phyloP scores from a whole-genome alignment of 768 basidiomycete species.

The Trametes maxima region DNA sequence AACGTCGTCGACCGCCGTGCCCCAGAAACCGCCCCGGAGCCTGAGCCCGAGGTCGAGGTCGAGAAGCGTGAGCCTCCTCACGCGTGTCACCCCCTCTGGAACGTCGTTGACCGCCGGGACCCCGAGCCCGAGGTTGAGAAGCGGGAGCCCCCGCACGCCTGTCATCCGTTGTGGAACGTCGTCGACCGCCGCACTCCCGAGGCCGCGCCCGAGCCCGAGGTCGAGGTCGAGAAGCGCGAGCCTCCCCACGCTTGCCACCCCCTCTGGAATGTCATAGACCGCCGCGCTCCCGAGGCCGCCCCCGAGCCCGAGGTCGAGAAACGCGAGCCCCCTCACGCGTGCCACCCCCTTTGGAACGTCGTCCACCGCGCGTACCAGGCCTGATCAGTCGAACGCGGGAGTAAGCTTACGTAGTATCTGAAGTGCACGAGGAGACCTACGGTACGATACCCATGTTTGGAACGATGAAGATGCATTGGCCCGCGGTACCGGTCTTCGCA shows the following conservation, averaged over 20 bases:
- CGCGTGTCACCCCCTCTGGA: neutral
- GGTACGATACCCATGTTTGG: too few species aligned
- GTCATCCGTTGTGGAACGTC: neutral
- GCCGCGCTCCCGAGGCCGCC: neutral
- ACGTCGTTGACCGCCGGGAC: neutral
- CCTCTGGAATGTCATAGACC: neutral
- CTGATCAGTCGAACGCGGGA: too few species aligned
- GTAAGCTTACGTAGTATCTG: too few species aligned
- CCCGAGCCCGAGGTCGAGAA: neutral
- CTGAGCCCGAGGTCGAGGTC: neutral
- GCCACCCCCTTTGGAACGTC: neutral
- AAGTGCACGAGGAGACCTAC: too few species aligned
- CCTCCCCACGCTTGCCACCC: neutral
- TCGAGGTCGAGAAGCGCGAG: neutral
- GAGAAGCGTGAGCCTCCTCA: neutral
- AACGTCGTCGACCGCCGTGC: neutral
- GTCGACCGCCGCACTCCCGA: neutral
- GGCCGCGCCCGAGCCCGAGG: neutral
- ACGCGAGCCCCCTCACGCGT: neutral
- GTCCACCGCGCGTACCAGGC: neutral
- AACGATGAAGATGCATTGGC: too few species aligned
- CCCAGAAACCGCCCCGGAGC: neutral
- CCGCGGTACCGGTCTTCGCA: too few species aligned
- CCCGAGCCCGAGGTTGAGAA: neutral
- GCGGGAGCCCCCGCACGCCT: neutral